These are phyloP conservation scores for Pelargonium cotyledonis DNA, from an alignment of 441 rosid species.

Conservation along the genomic window DNA sequence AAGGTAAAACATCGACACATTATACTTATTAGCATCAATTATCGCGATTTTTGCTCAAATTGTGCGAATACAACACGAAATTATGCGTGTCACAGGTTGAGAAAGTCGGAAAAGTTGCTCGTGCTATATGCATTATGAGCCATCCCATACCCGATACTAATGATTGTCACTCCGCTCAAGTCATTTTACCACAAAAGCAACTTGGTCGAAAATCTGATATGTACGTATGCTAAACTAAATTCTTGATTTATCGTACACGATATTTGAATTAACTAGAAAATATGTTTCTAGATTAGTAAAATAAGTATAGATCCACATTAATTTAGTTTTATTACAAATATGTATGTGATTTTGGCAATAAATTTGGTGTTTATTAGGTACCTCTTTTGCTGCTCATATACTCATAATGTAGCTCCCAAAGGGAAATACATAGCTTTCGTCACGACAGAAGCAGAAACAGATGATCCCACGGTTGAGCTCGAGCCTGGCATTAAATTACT, in stretches of 20 bases:
- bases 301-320: too few species aligned
- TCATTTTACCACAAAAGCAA: constrained; percentile 73
- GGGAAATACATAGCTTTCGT: constrained; percentile 69
- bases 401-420: constrained; percentile 66
- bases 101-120: constrained; percentile 58
- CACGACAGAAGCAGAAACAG: constrained; percentile 63
- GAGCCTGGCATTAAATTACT: constrained; percentile 58
- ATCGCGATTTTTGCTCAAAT: too few species aligned
- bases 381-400: constrained; percentile 65
- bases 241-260: too few species aligned
- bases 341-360: background rate
- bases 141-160: constrained; percentile 66
- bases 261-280: too few species aligned
- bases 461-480: constrained; percentile 49
- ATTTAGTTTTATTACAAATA: too few species aligned
- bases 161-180: constrained; percentile 62
- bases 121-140: constrained; percentile 68
- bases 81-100: constrained; percentile 31
- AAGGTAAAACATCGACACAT: constrained; percentile 32
- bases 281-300: too few species aligned
- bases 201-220: constrained; percentile 71
- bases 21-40: too few species aligned
- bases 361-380: constrained; percentile 30
- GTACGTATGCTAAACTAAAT: constrained; percentile 23
- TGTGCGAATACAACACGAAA: too few species aligned